Conservation (phyloP, 192 early-diverging fungal species). For the Linnemannia hyalina region DNA sequence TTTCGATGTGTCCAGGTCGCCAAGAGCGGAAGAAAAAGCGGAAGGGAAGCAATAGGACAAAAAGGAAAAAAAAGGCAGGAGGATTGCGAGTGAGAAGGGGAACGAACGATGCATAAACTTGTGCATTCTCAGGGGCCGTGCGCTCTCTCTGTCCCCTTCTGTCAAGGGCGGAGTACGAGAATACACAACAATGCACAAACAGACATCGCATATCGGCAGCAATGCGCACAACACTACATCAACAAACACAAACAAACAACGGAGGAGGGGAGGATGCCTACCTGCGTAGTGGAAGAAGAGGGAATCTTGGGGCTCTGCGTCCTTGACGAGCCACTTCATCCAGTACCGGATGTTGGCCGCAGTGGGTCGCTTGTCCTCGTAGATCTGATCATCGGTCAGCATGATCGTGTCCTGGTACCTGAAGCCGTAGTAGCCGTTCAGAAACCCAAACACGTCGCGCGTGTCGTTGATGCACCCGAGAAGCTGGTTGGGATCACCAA, state of each 20-base stretch:
- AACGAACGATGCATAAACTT: neutral
- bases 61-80: neutral
- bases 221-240: neutral
- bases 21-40: neutral
- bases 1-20: neutral
- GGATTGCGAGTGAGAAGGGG: neutral
- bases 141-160: neutral
- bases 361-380: conserved; percentile 61
- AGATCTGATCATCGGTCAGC: conserved; percentile 79
- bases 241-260: neutral
- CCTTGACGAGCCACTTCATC: conserved; percentile 78
- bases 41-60: neutral
- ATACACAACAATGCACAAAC: neutral
- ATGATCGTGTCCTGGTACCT: conserved; percentile 67
- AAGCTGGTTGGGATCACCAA: conserved; percentile 60
- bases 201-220: neutral
- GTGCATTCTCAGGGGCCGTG: conserved; percentile 7
- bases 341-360: conserved; percentile 69
- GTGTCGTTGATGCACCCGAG: conserved; percentile 53
- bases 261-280: conserved; percentile 50
- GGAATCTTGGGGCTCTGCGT: conserved; percentile 76
- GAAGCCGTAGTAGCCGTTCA: conserved; percentile 71
- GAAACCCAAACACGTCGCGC: conserved; percentile 68
- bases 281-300: conserved; percentile 87
- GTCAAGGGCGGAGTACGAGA: neutral